phyloP scores from a whole-genome alignment of 768 basidiomycete species.

The Pluteus cervinus region DNA sequence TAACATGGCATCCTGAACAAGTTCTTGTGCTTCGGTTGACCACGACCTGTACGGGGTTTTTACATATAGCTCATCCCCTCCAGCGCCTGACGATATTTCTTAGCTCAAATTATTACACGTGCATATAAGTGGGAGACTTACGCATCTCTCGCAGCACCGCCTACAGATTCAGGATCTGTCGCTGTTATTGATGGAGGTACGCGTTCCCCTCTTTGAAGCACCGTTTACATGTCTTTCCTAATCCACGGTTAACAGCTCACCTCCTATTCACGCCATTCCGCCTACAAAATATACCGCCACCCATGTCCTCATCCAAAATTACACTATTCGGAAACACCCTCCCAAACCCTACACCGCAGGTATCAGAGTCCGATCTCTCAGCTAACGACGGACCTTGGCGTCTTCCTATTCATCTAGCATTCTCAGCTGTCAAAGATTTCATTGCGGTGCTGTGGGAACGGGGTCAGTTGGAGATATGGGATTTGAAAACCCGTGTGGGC shows the following conservation, averaged over 20 bases:
- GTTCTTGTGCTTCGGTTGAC: conserved; percentile 59
- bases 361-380: no score
- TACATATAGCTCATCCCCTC: background rate
- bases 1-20: conserved; percentile 86
- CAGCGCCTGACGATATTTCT: conserved; percentile 2
- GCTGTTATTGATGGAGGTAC: conserved; percentile 86
- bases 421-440: conserved; percentile 50
- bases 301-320: conserved; percentile 73
- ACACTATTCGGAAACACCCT: no score
- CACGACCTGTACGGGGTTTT: conserved; percentile 47
- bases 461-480: conserved; percentile 67
- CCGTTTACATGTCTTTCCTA: conserved; percentile 1
- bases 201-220: conserved; percentile 18
- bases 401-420: conserved; percentile 63
- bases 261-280: conserved; percentile 90
- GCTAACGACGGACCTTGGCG: conserved; percentile 12
- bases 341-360: no score
- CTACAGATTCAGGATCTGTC: conserved; percentile 77
- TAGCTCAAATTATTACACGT: conserved; percentile 52
- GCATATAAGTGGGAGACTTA: conserved; percentile 79
- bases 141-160: conserved; percentile 48
- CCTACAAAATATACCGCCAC: conserved; percentile 95
- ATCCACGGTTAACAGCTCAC: conserved; percentile 48
- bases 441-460: conserved; percentile 65
- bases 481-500: conserved; percentile 55